Conservation (phyloP, 345 rosid species). For the Gossypium bickii region DNA sequence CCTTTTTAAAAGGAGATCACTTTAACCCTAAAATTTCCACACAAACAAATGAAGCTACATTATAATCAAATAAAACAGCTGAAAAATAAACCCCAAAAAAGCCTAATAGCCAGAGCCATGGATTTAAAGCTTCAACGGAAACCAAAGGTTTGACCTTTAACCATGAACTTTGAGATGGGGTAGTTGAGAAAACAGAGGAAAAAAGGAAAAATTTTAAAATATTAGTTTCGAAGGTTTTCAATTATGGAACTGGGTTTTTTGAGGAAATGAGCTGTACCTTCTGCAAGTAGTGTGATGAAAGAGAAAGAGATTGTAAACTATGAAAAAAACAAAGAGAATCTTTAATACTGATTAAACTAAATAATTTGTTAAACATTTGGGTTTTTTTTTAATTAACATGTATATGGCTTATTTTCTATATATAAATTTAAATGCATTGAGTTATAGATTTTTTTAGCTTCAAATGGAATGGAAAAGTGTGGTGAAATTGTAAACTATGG, state of each 20-base stretch:
- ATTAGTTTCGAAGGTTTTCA: not conserved
- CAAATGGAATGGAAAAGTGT: not conserved
- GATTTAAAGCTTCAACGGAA: not conserved
- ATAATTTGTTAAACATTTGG: not conserved
- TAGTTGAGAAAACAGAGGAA: not conserved
- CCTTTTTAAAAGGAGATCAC: not conserved
- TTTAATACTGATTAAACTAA: conserved; percentile 1
- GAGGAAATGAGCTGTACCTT: not conserved
- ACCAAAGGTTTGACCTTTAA: conserved; percentile 7
- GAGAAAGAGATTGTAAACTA: not conserved
- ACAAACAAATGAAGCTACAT: conserved; percentile 20
- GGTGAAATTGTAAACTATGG: too few relatives aligned
- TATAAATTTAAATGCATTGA: not conserved
- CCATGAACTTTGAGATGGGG: conserved; percentile 9
- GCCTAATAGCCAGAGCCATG: conserved; percentile 1
- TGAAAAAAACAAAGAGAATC: not conserved
- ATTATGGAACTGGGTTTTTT: not conserved
- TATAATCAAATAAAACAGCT: conserved; percentile 17
- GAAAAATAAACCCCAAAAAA: not conserved
- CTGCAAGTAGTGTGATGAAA: not conserved
- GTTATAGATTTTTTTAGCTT: not conserved
- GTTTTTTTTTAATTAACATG: not conserved
- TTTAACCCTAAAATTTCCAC: conserved; percentile 23
- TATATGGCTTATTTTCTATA: not conserved
- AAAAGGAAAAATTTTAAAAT: not conserved